Evolutionary conservation across 177 flowering plant genomes (phyloP).

Genomic region (Vitis hybrid): DNA sequence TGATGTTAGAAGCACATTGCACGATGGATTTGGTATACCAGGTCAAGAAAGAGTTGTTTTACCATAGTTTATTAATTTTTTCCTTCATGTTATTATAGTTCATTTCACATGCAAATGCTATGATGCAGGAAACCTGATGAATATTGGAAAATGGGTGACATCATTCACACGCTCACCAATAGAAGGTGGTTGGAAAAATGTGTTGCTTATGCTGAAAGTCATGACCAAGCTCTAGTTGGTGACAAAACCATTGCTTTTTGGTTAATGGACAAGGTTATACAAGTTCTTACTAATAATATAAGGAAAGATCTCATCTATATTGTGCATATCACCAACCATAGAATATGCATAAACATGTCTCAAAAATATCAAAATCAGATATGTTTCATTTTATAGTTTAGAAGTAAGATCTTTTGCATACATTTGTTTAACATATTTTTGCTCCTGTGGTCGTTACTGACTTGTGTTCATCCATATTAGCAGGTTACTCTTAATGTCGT

Average conservation of each 20-base stretch:
- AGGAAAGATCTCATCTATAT: too few relatives aligned
- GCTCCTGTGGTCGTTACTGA: not conserved
- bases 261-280: constrained; percentile 96
- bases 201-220: constrained; percentile 96
- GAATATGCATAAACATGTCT: not conserved
- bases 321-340: not conserved
- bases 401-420: not conserved
- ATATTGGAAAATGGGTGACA: constrained; percentile 94
- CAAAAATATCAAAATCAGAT: not conserved
- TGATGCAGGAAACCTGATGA: constrained; percentile 79
- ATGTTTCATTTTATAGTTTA: not conserved
- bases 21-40: too few relatives aligned
- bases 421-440: not conserved
- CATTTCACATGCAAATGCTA: not conserved
- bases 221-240: constrained; percentile 99
- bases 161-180: constrained; percentile 82
- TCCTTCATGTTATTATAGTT: not conserved
- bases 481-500: constrained; percentile 1
- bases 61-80: not conserved
- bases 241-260: constrained; percentile 98
- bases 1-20: too few relatives aligned
- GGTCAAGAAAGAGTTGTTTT: too few relatives aligned
- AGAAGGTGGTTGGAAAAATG: constrained; percentile 98
- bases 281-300: not conserved
- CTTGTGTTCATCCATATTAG: not conserved